These are phyloP conservation scores for Alnus glutinosa DNA, from an alignment of 306 rosid genomes.

Conservation along the genomic window DNA sequence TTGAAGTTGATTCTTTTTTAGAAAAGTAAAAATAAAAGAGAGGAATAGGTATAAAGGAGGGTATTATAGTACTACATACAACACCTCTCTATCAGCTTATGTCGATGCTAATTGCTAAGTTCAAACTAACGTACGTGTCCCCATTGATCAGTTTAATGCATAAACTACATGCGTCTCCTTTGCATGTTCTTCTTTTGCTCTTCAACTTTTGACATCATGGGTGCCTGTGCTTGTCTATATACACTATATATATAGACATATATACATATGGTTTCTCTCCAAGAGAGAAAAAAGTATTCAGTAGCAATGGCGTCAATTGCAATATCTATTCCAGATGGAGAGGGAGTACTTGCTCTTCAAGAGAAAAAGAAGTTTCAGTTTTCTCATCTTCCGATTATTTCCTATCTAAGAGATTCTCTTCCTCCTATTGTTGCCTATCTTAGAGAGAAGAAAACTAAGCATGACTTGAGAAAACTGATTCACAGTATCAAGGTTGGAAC, in stretches of 20 bases:
- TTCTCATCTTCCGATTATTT: constrained; percentile 25
- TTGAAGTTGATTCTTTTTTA: too few species aligned
- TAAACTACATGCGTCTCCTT: not conserved
- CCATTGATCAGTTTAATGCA: not conserved
- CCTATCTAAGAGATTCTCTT: constrained; percentile 13
- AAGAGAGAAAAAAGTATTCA: too few species aligned
- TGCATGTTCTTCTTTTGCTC: constrained; percentile 7
- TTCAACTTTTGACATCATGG: too few species aligned
- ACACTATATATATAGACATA: too few species aligned
- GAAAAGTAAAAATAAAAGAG: too few species aligned
- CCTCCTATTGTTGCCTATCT: constrained; percentile 23
- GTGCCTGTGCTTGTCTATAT: too few species aligned
- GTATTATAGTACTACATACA: too few species aligned
- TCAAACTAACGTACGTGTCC: not conserved
- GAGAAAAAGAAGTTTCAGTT: constrained; percentile 12
- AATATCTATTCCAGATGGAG: constrained; percentile 44
- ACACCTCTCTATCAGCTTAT: too few species aligned
- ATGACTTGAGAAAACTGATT: constrained; percentile 45
- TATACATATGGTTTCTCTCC: too few species aligned
- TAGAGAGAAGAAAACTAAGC: constrained; percentile 27
- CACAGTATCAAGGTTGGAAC: constrained; percentile 80
- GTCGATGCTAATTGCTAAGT: too few species aligned
- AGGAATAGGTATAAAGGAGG: too few species aligned
- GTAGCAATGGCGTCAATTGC: constrained; percentile 16
- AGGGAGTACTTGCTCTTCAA: constrained; percentile 12